phyloP scores from a whole-genome alignment of 345 rosid species.

The Corchorus olitorius region DNA sequence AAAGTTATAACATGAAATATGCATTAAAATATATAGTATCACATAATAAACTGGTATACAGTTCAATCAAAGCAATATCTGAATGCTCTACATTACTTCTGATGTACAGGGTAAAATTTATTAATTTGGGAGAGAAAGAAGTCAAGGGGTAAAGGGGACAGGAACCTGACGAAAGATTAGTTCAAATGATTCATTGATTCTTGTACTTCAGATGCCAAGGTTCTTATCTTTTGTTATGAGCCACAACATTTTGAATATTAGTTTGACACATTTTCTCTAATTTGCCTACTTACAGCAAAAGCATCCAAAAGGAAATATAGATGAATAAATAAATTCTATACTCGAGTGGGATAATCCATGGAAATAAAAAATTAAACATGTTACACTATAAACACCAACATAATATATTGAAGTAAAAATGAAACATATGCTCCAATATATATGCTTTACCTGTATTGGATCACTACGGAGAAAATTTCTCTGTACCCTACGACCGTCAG shows the following conservation, averaged over 20 bases:
- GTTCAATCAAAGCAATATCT: background rate
- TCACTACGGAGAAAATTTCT: slow-evolving; percentile 79
- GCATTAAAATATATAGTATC: background rate
- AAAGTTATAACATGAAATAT: background rate
- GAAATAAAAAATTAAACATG: slow-evolving; percentile 9
- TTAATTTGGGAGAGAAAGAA: background rate
- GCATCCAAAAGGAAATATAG: background rate
- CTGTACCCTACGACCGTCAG: slow-evolving; percentile 88
- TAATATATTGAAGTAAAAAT: background rate
- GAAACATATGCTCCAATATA: background rate
- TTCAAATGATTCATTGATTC: background rate
- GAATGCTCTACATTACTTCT: background rate
- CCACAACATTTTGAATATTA: background rate
- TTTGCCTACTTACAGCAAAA: background rate
- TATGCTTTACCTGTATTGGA: slow-evolving; percentile 60
- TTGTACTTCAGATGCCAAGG: background rate
- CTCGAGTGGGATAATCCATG: slow-evolving; percentile 3
- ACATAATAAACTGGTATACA: background rate
- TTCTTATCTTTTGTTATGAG: background rate
- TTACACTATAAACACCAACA: background rate
- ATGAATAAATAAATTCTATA: background rate
- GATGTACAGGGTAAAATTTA: background rate
- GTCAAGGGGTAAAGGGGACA: background rate
- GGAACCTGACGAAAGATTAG: background rate
- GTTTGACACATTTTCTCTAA: background rate